Evolutionary conservation across 306 rosid species (phyloP), one percentile per base, ranked within the genome.

Genomic region (Vigna nakashimae): DNA sequence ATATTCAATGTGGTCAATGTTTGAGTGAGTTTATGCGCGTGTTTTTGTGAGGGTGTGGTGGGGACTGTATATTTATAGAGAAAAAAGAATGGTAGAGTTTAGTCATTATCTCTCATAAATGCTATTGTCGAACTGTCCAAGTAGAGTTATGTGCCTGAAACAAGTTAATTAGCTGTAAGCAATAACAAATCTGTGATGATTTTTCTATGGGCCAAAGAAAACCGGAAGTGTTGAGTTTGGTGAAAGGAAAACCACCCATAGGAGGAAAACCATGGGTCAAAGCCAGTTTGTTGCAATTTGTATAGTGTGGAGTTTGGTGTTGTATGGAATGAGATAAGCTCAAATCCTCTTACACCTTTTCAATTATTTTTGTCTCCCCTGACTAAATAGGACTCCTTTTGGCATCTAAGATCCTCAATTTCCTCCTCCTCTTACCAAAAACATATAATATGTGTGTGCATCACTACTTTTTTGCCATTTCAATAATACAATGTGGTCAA

Each of bases 181-280:
- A 62, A 65, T 45, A 49, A n/a, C 65, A 52, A 71, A 73, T 40
- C 62, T 58, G 69, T 24, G 76, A 60, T 32, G n/a, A 46, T 5
- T 30, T 62, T 81, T 60, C 83, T 55, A 78, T 73, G 85, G 86
- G 86, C 88, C 46, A 55, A 76, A 72, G 68, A 60, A 82, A 86
- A 82, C 84, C 82, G 79, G 75, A 65, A 50, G 60, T 42, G n/a
- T 7, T 59, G 60, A 74, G 63, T 60, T 70, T 71, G 26, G 51
- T 45, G 43, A 43, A 68, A 52, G 7, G 53, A 52, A 85, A 79
- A 85, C 86, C 86, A 79, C 80, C 71, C 26, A 10, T 13, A 59
- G 42, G 43, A 46, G 38, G 7, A 20, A 79, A 82, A 85, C 77
- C 49, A 45, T 62, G 78, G 87, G 79, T 79, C 80, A 75, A 72